Conservation (phyloP, 1,284 basidiomycete species). For the Ceratobasidium sp. region DNA sequence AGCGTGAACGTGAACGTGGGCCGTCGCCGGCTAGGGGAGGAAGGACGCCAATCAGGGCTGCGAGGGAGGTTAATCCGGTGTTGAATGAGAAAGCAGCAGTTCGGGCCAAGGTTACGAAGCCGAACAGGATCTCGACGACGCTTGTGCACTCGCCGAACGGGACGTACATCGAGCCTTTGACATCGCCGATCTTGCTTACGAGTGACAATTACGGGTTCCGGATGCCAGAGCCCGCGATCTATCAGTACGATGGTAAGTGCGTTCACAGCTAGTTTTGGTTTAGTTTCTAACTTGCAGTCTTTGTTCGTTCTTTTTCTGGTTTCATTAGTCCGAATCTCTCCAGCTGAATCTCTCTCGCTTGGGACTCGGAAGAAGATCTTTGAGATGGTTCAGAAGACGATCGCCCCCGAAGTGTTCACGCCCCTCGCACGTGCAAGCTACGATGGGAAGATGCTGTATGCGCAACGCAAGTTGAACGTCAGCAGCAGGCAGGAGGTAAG, state of each 20-base stretch:
- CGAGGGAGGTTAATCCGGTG: not conserved
- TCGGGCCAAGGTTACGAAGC: constrained; percentile 19
- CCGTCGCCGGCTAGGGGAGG: constrained; percentile 21
- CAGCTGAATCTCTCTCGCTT: constrained; percentile 24
- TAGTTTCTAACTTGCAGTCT: not conserved
- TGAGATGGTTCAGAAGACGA: constrained; percentile 22
- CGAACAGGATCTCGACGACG: constrained; percentile 26
- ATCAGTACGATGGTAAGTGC: constrained; percentile 42
- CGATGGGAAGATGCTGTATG: constrained; percentile 38
- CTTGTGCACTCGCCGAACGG: not conserved
- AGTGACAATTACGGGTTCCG: constrained; percentile 28
- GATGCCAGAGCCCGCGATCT: constrained; percentile 19
- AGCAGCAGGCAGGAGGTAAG: constrained; percentile 28
- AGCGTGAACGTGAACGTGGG: not conserved
- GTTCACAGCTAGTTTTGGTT: not conserved
- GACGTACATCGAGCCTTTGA: constrained; percentile 11
- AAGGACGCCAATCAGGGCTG: not conserved
- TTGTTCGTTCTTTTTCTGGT: not conserved
- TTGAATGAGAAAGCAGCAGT: constrained; percentile 5
- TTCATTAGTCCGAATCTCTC: constrained; percentile 29
- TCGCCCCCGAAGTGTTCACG: constrained; percentile 32
- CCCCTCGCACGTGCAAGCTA: constrained; percentile 30
- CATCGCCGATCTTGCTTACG: constrained; percentile 37
- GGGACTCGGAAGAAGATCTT: constrained; percentile 34
- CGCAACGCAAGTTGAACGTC: constrained; percentile 27